phyloP scores from a whole-genome alignment of 768 basidiomycete genomes.

The Mrakia frigida region DNA sequence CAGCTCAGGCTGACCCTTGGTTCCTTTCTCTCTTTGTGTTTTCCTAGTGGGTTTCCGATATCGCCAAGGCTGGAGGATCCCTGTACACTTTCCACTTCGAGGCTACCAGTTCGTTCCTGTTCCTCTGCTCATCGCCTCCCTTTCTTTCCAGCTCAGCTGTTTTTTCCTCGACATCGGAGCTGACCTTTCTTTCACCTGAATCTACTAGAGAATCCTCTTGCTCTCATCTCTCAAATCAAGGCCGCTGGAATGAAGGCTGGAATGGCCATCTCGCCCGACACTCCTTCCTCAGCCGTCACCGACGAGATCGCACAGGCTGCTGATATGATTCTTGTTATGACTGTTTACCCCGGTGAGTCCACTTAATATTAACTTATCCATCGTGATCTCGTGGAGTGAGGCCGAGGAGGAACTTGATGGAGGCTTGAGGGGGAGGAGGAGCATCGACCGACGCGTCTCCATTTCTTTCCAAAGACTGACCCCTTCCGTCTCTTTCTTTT shows the following conservation, averaged over 20 bases:
- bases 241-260: conserved; percentile 85
- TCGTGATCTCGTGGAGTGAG: too few species aligned
- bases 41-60: conserved; percentile 85
- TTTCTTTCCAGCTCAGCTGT: too few species aligned
- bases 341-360: conserved; percentile 76
- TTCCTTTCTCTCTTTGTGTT: background rate
- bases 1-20: too few species aligned
- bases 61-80: conserved; percentile 90
- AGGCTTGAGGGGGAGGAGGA: too few species aligned
- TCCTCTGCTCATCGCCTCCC: too few species aligned
- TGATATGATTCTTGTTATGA: conserved; percentile 98
- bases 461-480: background rate
- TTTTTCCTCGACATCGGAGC: background rate
- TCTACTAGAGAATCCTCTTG: conserved; percentile 60
- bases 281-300: conserved; percentile 79
- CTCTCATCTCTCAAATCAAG: conserved; percentile 73
- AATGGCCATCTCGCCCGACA: conserved; percentile 93
- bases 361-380: background rate
- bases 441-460: background rate
- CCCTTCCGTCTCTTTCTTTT: background rate
- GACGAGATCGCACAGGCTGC: conserved; percentile 74
- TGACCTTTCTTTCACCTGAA: background rate
- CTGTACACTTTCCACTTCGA: conserved; percentile 97
- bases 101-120: conserved; percentile 68
- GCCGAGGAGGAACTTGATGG: too few species aligned